phyloP scores from a whole-genome alignment of 371 early-diverging fungal species.

The Apophysomyces ossiformis region DNA sequence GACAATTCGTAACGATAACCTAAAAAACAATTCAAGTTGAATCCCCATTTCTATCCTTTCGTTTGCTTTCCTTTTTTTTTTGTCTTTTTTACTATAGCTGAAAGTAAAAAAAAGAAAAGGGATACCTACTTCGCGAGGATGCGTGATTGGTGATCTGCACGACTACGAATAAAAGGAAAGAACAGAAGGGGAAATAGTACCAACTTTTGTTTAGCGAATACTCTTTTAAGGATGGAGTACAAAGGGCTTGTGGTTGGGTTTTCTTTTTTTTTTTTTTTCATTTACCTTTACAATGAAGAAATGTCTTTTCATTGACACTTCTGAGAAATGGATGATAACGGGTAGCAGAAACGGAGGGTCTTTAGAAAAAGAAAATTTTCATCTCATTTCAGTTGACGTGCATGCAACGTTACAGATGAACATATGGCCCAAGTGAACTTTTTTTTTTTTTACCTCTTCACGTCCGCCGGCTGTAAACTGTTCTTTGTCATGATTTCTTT shows the following conservation, averaged over 20 bases:
- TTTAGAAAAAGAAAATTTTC: not conserved
- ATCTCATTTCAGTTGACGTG: too few species aligned
- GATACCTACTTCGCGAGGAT: conserved; percentile 20
- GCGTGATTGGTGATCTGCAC: conserved; percentile 21
- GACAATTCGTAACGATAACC: conserved; percentile 14
- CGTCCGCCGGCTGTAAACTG: not conserved
- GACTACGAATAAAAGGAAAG: conserved; percentile 10
- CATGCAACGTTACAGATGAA: too few species aligned
- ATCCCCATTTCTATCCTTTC: not conserved
- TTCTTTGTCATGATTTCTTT: not conserved
- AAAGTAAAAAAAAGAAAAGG: not conserved
- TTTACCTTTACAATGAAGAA: conserved; percentile 15
- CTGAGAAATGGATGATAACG: conserved; percentile 1
- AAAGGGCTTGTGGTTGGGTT: not conserved
- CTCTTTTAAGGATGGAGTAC: too few species aligned
- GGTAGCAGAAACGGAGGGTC: not conserved
- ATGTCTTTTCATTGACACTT: not conserved
- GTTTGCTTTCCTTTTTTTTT: not conserved
- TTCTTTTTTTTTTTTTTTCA: not conserved
- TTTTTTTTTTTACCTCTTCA: not conserved
- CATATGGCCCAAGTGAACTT: not conserved
- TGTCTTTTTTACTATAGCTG: too few species aligned
- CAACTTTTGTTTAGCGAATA: too few species aligned
- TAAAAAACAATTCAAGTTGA: conserved; percentile 1
- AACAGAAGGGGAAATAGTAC: not conserved